Conservation (phyloP, 192 early-diverging fungal genomes). For the Backusella parvicylindrica region DNA sequence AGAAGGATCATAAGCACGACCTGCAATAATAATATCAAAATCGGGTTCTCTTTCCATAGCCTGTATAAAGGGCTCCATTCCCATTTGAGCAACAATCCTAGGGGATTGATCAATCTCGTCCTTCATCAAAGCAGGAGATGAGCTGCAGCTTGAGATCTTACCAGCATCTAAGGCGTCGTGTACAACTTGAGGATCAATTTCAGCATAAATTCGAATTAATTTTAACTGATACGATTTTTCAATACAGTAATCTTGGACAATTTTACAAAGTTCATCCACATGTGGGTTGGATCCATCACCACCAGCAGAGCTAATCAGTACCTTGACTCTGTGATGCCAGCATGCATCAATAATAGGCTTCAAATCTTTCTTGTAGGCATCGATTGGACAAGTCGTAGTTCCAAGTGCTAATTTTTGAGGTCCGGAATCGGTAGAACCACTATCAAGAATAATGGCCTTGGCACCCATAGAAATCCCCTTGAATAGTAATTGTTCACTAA, state of each 20-base stretch:
- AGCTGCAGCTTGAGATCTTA: neutral
- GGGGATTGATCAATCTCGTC: neutral
- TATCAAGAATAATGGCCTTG: slow-evolving; percentile 11
- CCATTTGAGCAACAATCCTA: slow-evolving; percentile 19
- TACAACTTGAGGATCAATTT: neutral
- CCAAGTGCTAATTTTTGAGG: slow-evolving; percentile 20
- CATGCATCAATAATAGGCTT: slow-evolving; percentile 12
- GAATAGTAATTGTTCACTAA: neutral
- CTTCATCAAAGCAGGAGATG: neutral
- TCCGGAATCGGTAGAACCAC: slow-evolving; percentile 17
- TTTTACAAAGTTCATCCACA: slow-evolving; percentile 1
- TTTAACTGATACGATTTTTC: neutral
- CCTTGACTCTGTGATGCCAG: slow-evolving; percentile 7
- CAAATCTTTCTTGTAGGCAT: slow-evolving; percentile 11
- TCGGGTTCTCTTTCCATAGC: slow-evolving; percentile 10
- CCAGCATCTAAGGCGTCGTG: neutral
- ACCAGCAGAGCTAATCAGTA: slow-evolving; percentile 7
- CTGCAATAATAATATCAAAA: slow-evolving; percentile 16
- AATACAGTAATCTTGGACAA: neutral
- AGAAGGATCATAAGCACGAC: slow-evolving; percentile 16
- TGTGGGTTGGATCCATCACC: slow-evolving; percentile 17
- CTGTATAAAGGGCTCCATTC: slow-evolving; percentile 11
- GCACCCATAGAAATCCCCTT: slow-evolving; percentile 11
- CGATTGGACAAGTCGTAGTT: slow-evolving; percentile 6
- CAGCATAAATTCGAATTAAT: neutral